Percentiles rank a stretch among this genome's conserved stretches.
phyloP scores from a whole-genome alignment of 345 rosid species.

The Gossypium herbaceum region DNA sequence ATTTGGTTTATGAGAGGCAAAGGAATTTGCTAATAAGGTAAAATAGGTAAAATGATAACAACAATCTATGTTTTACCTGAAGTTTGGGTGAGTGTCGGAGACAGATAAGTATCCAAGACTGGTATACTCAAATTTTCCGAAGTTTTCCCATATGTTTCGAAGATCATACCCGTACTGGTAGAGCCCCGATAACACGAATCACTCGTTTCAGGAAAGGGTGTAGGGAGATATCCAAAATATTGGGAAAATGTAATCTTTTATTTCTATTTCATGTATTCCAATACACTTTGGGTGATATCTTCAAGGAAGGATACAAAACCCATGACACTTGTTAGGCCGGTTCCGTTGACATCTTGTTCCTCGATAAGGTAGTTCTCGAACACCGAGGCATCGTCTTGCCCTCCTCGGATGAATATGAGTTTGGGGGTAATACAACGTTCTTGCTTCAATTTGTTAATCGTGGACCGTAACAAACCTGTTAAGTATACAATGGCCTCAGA shows the following conservation, averaged over 20 bases:
- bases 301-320: slow-evolving; percentile 95
- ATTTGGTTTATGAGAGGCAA: not conserved
- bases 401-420: slow-evolving; percentile 76
- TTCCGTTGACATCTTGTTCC: slow-evolving; percentile 96
- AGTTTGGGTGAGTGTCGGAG: not conserved
- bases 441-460: slow-evolving; percentile 87
- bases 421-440: slow-evolving; percentile 84
- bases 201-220: too few species aligned
- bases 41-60: not conserved
- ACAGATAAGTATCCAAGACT: not conserved
- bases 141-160: not conserved
- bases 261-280: slow-evolving; percentile 65
- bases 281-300: slow-evolving; percentile 67
- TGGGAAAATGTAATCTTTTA: slow-evolving; percentile 18
- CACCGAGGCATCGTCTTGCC: slow-evolving; percentile 71
- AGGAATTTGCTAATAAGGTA: not conserved
- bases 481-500: not conserved
- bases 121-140: not conserved
- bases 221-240: too few species aligned
- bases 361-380: slow-evolving; percentile 92
- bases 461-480: slow-evolving; percentile 68
- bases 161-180: not conserved
- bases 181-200: too few species aligned
- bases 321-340: slow-evolving; percentile 75
- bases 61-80: not conserved